phyloP scores from a whole-genome alignment of 495 filamentous ascomycete genomes.

The Geopyxis carbonaria region DNA sequence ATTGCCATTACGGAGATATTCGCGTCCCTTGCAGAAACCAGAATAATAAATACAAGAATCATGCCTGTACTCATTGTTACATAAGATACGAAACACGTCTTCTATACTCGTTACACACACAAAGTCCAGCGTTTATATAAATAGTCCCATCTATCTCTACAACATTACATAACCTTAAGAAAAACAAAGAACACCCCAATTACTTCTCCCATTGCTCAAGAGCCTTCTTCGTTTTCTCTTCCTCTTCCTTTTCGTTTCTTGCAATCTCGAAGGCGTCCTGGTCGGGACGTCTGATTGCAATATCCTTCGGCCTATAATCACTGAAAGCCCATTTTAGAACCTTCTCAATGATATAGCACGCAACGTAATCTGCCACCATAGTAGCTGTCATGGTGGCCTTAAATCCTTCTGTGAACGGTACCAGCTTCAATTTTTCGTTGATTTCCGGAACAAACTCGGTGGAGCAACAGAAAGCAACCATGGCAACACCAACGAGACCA shows the following conservation, averaged over 20 bases:
- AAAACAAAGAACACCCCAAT: conserved; percentile 1
- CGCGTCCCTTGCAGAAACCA: no score
- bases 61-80: no score
- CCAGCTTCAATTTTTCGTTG: conserved; percentile 81
- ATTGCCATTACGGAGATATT: no score
- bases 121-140: not conserved
- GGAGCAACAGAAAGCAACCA: conserved; percentile 83
- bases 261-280: conserved; percentile 63
- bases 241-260: conserved; percentile 45
- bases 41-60: no score
- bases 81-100: no score
- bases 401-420: conserved; percentile 83
- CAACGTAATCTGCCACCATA: conserved; percentile 80
- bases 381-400: conserved; percentile 65
- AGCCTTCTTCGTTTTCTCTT: conserved; percentile 37
- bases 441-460: conserved; percentile 92
- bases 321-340: conserved; percentile 73
- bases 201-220: conserved; percentile 24
- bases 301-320: conserved; percentile 87
- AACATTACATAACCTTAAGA: no score
- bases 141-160: no score
- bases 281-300: conserved; percentile 69
- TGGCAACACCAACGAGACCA: conserved; percentile 75
- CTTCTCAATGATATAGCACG: conserved; percentile 79
- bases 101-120: not conserved